A percentile compares a stretch with the other conserved stretches of the same genome.
Evolutionary conservation across 768 basidiomycete species (phyloP).

Genomic region (Ephemerocybe angulata): DNA sequence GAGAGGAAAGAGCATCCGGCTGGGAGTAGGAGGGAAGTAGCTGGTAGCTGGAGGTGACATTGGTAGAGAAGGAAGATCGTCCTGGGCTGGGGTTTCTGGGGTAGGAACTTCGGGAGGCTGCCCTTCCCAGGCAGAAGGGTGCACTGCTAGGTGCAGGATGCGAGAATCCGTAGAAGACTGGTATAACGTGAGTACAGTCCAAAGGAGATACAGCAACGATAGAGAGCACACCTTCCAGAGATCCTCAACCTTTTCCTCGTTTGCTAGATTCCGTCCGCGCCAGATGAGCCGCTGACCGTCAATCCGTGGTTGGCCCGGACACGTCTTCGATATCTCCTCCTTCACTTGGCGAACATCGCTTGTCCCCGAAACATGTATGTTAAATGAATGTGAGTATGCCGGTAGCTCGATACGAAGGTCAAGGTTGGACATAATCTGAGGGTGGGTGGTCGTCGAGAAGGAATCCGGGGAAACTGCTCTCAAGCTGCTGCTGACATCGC

Average conservation of each 20-base stretch:
- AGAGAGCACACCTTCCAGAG: conserved; percentile 62
- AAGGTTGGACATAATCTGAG: conserved; percentile 36
- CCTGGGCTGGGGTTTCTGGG: conserved; percentile 5
- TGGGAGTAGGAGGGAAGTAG: not conserved
- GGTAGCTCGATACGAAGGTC: conserved; percentile 71
- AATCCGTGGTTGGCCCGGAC: conserved; percentile 59
- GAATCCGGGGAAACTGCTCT: not conserved
- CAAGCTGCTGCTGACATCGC: conserved; percentile 21
- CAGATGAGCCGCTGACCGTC: conserved; percentile 78
- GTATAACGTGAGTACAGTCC: conserved; percentile 11
- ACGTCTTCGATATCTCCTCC: conserved; percentile 54
- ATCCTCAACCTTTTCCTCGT: conserved; percentile 61
- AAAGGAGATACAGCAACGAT: conserved; percentile 1
- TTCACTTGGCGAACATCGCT: conserved; percentile 64
- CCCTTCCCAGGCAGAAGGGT: conserved; percentile 70
- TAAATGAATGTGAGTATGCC: conserved; percentile 67
- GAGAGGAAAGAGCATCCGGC: conserved; percentile 12
- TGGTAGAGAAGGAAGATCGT: not conserved
- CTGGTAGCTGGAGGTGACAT: not conserved
- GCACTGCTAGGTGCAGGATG: conserved; percentile 74
- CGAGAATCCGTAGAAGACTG: conserved; percentile 56
- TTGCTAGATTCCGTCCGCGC: conserved; percentile 62
- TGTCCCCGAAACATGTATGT: conserved; percentile 43
- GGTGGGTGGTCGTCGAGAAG: conserved; percentile 1
- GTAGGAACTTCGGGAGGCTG: conserved; percentile 40